These are phyloP conservation scores for Coemansia sp. DNA, from an alignment of 192 early-diverging fungal species.

Conservation along the genomic window DNA sequence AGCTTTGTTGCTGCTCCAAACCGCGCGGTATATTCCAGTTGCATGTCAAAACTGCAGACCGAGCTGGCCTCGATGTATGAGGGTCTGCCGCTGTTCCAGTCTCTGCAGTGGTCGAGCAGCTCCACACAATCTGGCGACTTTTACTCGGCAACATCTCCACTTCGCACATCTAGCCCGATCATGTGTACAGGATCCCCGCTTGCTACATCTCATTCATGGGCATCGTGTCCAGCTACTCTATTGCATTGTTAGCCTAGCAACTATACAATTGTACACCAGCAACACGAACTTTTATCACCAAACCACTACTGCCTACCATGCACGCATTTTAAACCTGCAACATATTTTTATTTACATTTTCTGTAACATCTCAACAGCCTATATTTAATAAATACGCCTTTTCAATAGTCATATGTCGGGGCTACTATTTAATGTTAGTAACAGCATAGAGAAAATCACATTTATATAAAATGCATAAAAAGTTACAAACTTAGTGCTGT, in stretches of 20 bases:
- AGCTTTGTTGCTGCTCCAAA: conserved; percentile 8
- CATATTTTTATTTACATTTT: background rate
- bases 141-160: conserved; percentile 11
- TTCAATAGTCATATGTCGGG: too few relatives aligned
- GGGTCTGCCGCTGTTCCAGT: background rate
- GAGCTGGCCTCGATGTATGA: background rate
- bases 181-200: conserved; percentile 38
- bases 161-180: conserved; percentile 31
- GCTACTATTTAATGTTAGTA: background rate
- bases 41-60: conserved; percentile 5
- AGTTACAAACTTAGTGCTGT: background rate
- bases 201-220: conserved; percentile 22
- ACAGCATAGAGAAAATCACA: background rate
- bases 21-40: background rate
- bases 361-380: background rate
- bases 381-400: background rate
- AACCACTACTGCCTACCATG: background rate
- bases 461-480: background rate
- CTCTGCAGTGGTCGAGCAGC: conserved; percentile 9
- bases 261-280: background rate
- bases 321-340: conserved; percentile 5
- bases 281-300: background rate
- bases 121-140: background rate
- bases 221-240: conserved; percentile 17
- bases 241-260: conserved; percentile 34